Percentiles rank a stretch among this genome's conserved stretches.
Conservation (phyloP, 2,329 filamentous ascomycete genomes). For the Parascedosporium putredinis region DNA sequence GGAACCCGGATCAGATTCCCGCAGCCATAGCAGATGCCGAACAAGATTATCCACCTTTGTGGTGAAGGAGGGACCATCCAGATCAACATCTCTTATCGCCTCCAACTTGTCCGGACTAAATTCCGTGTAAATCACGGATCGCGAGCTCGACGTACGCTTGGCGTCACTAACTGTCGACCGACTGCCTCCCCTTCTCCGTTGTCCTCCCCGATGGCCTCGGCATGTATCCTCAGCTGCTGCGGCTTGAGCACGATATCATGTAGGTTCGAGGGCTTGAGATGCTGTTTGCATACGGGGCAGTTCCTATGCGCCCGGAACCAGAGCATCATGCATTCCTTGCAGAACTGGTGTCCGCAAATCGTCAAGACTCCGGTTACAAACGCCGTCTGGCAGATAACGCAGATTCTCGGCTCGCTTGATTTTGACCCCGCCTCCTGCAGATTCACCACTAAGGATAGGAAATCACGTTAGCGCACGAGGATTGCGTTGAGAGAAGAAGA, state of each 20-base stretch:
- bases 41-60: constrained; percentile 82
- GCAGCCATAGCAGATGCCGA: constrained; percentile 76
- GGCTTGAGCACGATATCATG: constrained; percentile 81
- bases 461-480: constrained; percentile 1
- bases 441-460: constrained; percentile 33
- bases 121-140: constrained; percentile 58
- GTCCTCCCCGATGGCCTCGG: constrained; percentile 10
- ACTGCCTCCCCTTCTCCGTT: background rate
- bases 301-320: constrained; percentile 69
- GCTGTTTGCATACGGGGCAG: constrained; percentile 76
- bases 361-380: constrained; percentile 78
- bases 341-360: constrained; percentile 84
- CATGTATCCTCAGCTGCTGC: constrained; percentile 57
- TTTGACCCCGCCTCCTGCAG: constrained; percentile 44
- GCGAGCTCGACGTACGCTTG: background rate
- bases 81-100: constrained; percentile 72
- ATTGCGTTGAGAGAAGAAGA: background rate
- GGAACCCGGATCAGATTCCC: constrained; percentile 71
- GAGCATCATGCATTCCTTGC: constrained; percentile 70
- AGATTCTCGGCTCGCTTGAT: constrained; percentile 53
- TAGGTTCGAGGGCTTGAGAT: constrained; percentile 55
- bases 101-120: constrained; percentile 61
- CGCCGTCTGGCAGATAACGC: constrained; percentile 71
- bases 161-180: background rate
- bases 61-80: constrained; percentile 65